phyloP scores from a whole-genome alignment of 345 rosid genomes.

The Eucalyptus fibrosa region DNA sequence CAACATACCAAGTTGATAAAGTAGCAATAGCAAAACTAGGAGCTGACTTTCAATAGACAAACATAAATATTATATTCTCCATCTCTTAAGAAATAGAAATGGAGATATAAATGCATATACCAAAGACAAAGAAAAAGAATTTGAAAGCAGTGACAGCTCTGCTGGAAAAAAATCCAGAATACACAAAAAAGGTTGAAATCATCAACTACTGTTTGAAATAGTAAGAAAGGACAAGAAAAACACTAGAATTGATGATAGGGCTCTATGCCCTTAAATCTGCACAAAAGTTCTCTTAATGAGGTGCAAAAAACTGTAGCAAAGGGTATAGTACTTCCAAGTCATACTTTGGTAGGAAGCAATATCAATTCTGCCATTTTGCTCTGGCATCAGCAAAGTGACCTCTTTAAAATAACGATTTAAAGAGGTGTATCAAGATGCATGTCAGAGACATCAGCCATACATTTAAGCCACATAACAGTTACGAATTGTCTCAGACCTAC shows the following conservation, averaged over 20 bases:
- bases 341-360: slow-evolving; percentile 45
- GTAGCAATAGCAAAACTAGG: not conserved
- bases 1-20: not conserved
- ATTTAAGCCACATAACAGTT: not conserved
- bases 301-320: slow-evolving; percentile 37
- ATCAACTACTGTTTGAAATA: not conserved
- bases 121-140: not conserved
- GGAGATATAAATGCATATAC: not conserved
- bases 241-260: not conserved
- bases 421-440: slow-evolving; percentile 83
- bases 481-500: not conserved
- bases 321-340: slow-evolving; percentile 24
- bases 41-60: not conserved
- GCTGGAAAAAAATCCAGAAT: not conserved
- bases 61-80: not conserved
- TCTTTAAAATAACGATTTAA: slow-evolving; percentile 48
- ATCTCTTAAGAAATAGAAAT: not conserved
- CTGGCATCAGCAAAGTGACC: slow-evolving; percentile 85
- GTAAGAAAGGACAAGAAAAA: not conserved
- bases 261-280: not conserved
- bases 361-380: slow-evolving; percentile 44
- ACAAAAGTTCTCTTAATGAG: not conserved
- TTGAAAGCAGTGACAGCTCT: not conserved
- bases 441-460: not conserved
- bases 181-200: not conserved